Percentiles rank a stretch among this genome's conserved stretches.
phyloP scores from a whole-genome alignment of 306 rosid species.

The Lablab purpureus region DNA sequence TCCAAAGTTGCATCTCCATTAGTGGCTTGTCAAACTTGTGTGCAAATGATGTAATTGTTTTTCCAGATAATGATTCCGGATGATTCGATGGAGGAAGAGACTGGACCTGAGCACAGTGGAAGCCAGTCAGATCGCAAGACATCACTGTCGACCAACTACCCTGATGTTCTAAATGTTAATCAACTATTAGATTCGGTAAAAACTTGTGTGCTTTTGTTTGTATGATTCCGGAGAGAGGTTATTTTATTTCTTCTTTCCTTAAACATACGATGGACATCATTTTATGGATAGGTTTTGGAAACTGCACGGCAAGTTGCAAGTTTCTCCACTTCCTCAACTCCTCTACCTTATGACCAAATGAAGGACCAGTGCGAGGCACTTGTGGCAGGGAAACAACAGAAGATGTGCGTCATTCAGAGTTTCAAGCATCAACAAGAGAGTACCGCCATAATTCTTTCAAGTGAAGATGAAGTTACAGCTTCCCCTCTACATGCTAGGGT shows the following conservation, averaged over 20 bases:
- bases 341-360: conserved; percentile 91
- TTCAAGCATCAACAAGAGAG: conserved; percentile 75
- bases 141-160: conserved; percentile 65
- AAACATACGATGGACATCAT: conserved; percentile 33
- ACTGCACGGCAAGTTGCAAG: conserved; percentile 95
- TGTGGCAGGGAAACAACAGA: conserved; percentile 83
- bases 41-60: conserved; percentile 36
- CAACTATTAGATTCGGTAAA: conserved; percentile 98
- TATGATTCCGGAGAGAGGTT: conserved; percentile 26
- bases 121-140: conserved; percentile 85
- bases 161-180: conserved; percentile 78
- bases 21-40: conserved; percentile 31
- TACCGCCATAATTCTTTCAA: conserved; percentile 68
- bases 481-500: conserved; percentile 60
- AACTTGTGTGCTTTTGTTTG: conserved; percentile 32
- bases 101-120: conserved; percentile 75
- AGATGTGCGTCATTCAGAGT: conserved; percentile 93
- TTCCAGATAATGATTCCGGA: conserved; percentile 67
- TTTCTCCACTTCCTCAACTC: conserved; percentile 71
- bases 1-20: conserved; percentile 41
- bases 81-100: conserved; percentile 73
- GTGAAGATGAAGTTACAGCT: conserved; percentile 57
- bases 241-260: conserved; percentile 36
- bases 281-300: conserved; percentile 74
- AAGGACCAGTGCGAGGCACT: conserved; percentile 97